Conservation (phyloP, 2,329 filamentous ascomycete species). For the Calonectria pteridis region DNA sequence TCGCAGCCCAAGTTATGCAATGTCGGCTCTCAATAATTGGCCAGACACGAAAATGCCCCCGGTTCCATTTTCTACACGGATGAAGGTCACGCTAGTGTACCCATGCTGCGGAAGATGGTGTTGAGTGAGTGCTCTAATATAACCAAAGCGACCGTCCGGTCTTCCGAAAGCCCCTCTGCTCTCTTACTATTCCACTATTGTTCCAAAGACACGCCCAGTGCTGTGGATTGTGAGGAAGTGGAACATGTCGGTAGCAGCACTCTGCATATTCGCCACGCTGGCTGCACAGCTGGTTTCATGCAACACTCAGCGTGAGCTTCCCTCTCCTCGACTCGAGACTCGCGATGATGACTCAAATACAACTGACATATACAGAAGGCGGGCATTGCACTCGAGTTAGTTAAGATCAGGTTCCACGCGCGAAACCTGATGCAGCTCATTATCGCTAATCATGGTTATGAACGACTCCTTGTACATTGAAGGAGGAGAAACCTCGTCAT, state of each 20-base stretch:
- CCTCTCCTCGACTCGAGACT: neutral
- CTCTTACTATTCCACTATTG: neutral
- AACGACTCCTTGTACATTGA: conserved; percentile 16
- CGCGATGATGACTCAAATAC: neutral
- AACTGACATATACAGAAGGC: neutral
- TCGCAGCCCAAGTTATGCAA: neutral
- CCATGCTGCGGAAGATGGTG: neutral
- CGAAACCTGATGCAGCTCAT: neutral
- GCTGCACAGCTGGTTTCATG: neutral
- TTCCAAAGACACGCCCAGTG: neutral
- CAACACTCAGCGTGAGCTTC: neutral
- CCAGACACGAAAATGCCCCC: neutral
- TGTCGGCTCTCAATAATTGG: neutral
- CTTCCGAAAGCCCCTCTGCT: neutral
- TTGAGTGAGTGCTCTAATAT: neutral
- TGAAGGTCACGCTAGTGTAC: neutral
- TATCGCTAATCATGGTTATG: neutral
- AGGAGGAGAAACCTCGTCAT: conserved; percentile 9
- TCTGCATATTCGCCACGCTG: neutral
- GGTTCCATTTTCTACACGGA: neutral
- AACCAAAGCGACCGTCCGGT: neutral
- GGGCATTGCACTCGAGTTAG: conserved; percentile 14
- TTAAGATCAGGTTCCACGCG: neutral
- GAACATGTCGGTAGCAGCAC: neutral
- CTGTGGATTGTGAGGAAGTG: neutral